Conservation (phyloP, 345 rosid genomes). For the Angophora floribunda region DNA sequence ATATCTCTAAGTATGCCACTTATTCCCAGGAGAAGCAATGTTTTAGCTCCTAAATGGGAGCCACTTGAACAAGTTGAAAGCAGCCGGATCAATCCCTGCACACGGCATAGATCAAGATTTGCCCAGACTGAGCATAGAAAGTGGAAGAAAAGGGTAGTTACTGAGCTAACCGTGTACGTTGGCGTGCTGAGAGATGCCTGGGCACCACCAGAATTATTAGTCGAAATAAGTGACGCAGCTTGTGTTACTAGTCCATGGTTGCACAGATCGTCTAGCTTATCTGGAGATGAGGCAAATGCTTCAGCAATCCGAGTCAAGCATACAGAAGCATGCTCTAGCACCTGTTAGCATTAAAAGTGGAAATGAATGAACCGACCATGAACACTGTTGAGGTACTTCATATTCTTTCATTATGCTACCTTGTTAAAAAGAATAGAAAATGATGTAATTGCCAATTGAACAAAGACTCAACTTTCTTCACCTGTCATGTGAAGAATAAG, state of each 20-base stretch:
- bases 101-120: slow-evolving; percentile 11
- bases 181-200: slow-evolving; percentile 89
- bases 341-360: slow-evolving; percentile 30
- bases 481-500: neutral
- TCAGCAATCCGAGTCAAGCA: slow-evolving; percentile 98
- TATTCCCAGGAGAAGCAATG: slow-evolving; percentile 86
- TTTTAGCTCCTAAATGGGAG: slow-evolving; percentile 89
- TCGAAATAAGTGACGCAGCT: slow-evolving; percentile 93
- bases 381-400: neutral
- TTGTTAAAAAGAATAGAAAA: neutral
- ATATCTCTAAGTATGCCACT: slow-evolving; percentile 93
- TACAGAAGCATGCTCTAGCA: slow-evolving; percentile 94
- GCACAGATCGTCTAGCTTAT: slow-evolving; percentile 87
- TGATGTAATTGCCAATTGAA: neutral
- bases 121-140: neutral
- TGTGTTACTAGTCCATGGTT: slow-evolving; percentile 95
- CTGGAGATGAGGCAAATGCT: slow-evolving; percentile 88
- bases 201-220: slow-evolving; percentile 89
- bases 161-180: slow-evolving; percentile 70
- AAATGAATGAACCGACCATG: neutral
- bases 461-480: neutral
- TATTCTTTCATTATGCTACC: neutral
- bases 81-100: slow-evolving; percentile 91
- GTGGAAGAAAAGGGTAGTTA: neutral
- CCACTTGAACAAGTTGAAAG: slow-evolving; percentile 99